Percentiles rank a stretch among this genome's conserved stretches.
Conservation (phyloP, 2,329 filamentous ascomycete genomes). For the Fusarium musae region DNA sequence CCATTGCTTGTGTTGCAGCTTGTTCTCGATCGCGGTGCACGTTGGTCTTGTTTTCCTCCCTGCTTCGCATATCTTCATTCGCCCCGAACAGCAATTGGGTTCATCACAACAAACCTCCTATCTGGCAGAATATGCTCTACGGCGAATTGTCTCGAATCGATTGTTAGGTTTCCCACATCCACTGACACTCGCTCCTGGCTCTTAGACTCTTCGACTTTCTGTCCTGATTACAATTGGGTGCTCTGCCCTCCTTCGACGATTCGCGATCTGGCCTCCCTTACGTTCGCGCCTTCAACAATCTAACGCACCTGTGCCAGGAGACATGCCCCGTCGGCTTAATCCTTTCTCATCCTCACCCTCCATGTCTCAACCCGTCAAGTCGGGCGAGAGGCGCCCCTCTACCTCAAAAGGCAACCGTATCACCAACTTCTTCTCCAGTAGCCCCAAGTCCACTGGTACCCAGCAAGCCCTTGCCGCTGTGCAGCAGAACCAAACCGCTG, state of each 20-base stretch:
- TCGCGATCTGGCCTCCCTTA: slow-evolving; percentile 14
- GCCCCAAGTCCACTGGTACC: slow-evolving; percentile 76
- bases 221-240: not conserved
- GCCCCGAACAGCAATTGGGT: slow-evolving; percentile 6
- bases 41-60: not conserved
- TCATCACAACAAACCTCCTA: slow-evolving; percentile 21
- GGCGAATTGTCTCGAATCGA: slow-evolving; percentile 18
- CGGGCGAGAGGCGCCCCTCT: slow-evolving; percentile 67
- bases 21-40: slow-evolving; percentile 21
- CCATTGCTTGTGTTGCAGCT: slow-evolving; percentile 25
- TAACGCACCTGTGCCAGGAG: slow-evolving; percentile 46
- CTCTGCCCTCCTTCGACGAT: slow-evolving; percentile 8
- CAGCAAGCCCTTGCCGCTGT: slow-evolving; percentile 76
- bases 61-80: not conserved
- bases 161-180: slow-evolving; percentile 10
- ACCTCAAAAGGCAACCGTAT: slow-evolving; percentile 79
- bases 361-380: slow-evolving; percentile 60
- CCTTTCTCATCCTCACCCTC: slow-evolving; percentile 64
- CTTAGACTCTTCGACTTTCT: slow-evolving; percentile 10
- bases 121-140: slow-evolving; percentile 24
- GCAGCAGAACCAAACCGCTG: slow-evolving; percentile 64
- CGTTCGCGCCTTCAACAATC: slow-evolving; percentile 14
- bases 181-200: slow-evolving; percentile 27
- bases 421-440: slow-evolving; percentile 83
- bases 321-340: slow-evolving; percentile 71